Evolutionary conservation across 1,139 yeast genomes (phyloP), one percentile per base, ranked within the genome.

Genomic region (Candida labiduridarum): DNA sequence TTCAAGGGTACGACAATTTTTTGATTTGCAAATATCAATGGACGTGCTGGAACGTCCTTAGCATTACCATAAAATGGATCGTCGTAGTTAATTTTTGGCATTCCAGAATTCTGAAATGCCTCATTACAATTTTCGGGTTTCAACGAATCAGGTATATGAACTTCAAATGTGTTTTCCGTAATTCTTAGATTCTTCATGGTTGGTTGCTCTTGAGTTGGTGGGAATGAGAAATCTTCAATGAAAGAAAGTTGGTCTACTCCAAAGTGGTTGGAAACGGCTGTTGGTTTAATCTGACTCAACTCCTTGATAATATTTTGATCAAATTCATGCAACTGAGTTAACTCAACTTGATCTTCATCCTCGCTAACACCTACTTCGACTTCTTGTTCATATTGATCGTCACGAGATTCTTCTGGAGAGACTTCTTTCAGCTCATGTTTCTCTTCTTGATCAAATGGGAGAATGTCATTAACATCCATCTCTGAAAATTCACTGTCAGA

Each of bases 11-110:
- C 65, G 1, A 62, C 69, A 54, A 84, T 83, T 56, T 79, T 82
- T 52, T 78, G 82, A 18, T 91, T 91, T 0, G 92, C 91, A 66
- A 83, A 85, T 1, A 81, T 66, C 52, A 85, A 76, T 0, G 95
- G 85, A 27, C 69, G 71, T 0, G 66, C 48, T 1, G 86, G 85
- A 4, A 81, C 69, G 56, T 87, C 89, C 1, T 63, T 61, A 0
- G 71, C 65, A 31, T 76, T 71, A 22, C 84, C 78, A 59, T 82
- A 91, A 56, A 69, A 83, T 0, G 97, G 96, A 52, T 82, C 87
- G 1, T 59, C 54, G 60, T 87, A 86, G 18, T 83, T 76, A 10
- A 82, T 68, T 54, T 78, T 73, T 1, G 87, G 76, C 5, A 79
- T 58, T 0, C 84, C 85, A 33, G 64, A 59, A 0, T 65, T 59